phyloP scores from a whole-genome alignment of 2,329 filamentous ascomycete genomes.

The Leptosphaerulina australis region DNA sequence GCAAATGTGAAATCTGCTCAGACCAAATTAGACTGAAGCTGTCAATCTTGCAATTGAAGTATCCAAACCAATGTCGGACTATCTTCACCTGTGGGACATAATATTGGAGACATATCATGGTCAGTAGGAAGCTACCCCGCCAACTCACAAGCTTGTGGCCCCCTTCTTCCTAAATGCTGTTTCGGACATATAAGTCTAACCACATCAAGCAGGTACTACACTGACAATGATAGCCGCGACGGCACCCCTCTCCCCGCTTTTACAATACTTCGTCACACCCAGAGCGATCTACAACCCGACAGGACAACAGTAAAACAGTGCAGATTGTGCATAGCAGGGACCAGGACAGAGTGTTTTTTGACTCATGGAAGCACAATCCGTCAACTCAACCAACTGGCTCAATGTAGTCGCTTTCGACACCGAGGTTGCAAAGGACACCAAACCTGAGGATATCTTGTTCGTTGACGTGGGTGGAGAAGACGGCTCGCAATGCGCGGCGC shows the following conservation, averaged over 20 bases:
- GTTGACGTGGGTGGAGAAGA: conserved; percentile 12
- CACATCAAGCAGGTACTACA: neutral
- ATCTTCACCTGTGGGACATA: conserved; percentile 7
- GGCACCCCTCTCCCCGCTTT: conserved; percentile 11
- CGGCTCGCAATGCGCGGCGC: conserved; percentile 10
- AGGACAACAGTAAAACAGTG: conserved; percentile 11
- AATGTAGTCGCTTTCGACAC: conserved; percentile 9
- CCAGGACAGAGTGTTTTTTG: conserved; percentile 12
- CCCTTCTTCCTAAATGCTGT: conserved; percentile 12
- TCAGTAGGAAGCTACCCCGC: neutral
- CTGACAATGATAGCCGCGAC: conserved; percentile 5
- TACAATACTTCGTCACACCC: neutral
- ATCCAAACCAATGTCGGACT: conserved; percentile 6
- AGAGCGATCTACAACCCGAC: neutral
- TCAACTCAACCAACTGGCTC: conserved; percentile 1
- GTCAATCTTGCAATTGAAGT: too few species aligned
- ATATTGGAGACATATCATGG: neutral
- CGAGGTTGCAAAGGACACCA: neutral
- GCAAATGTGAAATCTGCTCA: too few species aligned
- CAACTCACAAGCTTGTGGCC: conserved; percentile 11
- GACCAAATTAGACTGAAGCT: too few species aligned
- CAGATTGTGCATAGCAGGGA: conserved; percentile 3
- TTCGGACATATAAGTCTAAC: conserved; percentile 11
- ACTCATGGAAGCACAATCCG: conserved; percentile 7
- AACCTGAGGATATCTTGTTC: neutral